A percentile compares a stretch with the other conserved stretches of the same genome.
These are phyloP conservation scores for Lenwebbia sp. DNA, from an alignment of 345 rosid genomes.

Conservation along the genomic window DNA sequence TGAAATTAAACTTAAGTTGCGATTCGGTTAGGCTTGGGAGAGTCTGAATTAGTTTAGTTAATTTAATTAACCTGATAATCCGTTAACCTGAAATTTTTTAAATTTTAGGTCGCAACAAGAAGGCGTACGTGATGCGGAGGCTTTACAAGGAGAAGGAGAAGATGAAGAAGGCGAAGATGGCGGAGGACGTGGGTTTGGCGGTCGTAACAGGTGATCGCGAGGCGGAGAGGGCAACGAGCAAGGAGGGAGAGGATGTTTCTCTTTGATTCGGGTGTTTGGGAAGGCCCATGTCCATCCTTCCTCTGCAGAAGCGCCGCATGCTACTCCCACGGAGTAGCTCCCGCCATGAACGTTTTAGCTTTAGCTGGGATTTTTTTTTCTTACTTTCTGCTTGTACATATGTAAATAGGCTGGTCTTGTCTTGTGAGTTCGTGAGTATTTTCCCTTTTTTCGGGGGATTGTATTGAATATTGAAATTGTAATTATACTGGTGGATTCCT, in stretches of 20 bases:
- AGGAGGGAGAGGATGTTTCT: not conserved
- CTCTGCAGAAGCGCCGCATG: not conserved
- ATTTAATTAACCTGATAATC: no score
- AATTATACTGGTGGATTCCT: fast-evolving
- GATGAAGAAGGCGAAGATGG: no score
- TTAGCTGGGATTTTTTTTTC: not conserved
- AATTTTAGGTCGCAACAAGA: no score
- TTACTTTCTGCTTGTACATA: not conserved
- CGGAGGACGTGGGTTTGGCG: no score
- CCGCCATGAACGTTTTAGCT: not conserved
- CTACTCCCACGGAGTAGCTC: not conserved
- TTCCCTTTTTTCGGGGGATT: not conserved
- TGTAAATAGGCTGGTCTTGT: not conserved
- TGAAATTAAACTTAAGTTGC: no score
- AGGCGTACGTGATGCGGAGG: no score
- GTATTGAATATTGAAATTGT: not conserved
- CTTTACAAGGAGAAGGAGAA: no score
- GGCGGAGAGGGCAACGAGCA: no score
- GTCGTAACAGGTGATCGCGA: no score
- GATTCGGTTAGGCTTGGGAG: no score
- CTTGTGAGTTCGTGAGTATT: not conserved
- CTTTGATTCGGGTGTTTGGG: not conserved
- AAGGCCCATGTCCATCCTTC: not conserved
- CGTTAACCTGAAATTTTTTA: no score
- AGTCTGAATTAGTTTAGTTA: no score